Conservation (phyloP, 208 protist genomes). For the Wallacemonas sp. region DNA sequence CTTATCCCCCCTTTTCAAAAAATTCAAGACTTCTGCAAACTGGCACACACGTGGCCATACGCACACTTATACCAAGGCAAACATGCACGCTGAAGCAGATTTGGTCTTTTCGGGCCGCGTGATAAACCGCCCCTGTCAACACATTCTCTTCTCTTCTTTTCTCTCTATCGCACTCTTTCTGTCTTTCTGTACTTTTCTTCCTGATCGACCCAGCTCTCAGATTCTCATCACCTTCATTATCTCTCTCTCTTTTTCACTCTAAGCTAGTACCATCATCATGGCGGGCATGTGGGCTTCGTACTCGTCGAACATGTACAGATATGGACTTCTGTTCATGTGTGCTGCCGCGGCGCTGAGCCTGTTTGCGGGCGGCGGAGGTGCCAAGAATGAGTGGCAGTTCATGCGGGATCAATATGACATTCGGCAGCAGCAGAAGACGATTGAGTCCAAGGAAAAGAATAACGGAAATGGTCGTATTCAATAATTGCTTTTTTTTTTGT, state of each 20-base stretch:
- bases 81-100: too few relatives aligned
- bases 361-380: constrained; percentile 40
- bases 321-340: constrained; percentile 82
- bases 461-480: constrained; percentile 9
- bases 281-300: constrained; percentile 35
- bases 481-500: constrained; percentile 13
- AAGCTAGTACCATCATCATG: constrained; percentile 13
- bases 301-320: constrained; percentile 64
- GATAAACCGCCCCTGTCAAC: too few relatives aligned
- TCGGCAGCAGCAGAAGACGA: constrained; percentile 29
- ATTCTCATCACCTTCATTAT: not conserved
- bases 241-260: not conserved
- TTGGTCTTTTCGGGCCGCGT: too few relatives aligned
- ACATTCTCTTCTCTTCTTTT: too few relatives aligned
- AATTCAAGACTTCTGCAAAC: not conserved
- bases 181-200: not conserved
- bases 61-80: too few relatives aligned
- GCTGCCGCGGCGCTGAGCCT: constrained; percentile 46
- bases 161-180: not conserved
- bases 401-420: constrained; percentile 51
- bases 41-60: too few relatives aligned
- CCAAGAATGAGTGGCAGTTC: constrained; percentile 65
- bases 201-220: too few relatives aligned
- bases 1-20: not conserved
- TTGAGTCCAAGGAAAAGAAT: constrained; percentile 12